Conservation (phyloP, 176 grass and related monocot genomes). For the Raddia distichophylla region DNA sequence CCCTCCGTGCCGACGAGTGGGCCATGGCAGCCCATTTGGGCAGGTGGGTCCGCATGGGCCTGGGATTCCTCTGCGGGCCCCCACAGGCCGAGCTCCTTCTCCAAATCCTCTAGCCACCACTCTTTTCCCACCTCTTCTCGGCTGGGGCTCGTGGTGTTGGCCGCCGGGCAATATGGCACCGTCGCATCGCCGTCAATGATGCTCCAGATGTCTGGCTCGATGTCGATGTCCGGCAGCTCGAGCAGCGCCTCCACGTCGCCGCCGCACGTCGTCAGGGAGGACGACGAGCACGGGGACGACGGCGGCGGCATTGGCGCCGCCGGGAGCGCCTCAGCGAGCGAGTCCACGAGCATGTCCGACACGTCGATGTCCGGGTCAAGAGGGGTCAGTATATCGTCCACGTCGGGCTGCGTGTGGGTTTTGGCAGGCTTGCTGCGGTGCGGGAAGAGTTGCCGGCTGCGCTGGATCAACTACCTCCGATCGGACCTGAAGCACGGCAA, state of each 20-base stretch:
- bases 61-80: slow-evolving; percentile 34
- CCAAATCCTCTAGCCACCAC: slow-evolving; percentile 71
- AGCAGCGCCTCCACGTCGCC: slow-evolving; percentile 34
- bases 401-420: slow-evolving; percentile 3
- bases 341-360: slow-evolving; percentile 43
- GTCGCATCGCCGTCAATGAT: slow-evolving; percentile 51
- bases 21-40: not conserved
- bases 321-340: not conserved
- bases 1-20: not conserved
- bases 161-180: slow-evolving; percentile 26
- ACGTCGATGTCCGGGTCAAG: slow-evolving; percentile 37
- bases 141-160: not conserved
- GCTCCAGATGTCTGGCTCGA: slow-evolving; percentile 66
- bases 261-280: slow-evolving; percentile 44
- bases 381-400: not conserved
- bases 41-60: slow-evolving; percentile 7
- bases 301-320: slow-evolving; percentile 33
- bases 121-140: slow-evolving; percentile 30
- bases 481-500: no score
- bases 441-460: no score
- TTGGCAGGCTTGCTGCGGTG: no score
- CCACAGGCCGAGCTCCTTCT: slow-evolving; percentile 75
- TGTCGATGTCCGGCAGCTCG: slow-evolving; percentile 58
- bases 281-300: slow-evolving; percentile 53
- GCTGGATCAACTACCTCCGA: no score